These are phyloP conservation scores for Emericellopsis atlantica DNA, from an alignment of 2,329 filamentous ascomycete species.

Conservation along the genomic window DNA sequence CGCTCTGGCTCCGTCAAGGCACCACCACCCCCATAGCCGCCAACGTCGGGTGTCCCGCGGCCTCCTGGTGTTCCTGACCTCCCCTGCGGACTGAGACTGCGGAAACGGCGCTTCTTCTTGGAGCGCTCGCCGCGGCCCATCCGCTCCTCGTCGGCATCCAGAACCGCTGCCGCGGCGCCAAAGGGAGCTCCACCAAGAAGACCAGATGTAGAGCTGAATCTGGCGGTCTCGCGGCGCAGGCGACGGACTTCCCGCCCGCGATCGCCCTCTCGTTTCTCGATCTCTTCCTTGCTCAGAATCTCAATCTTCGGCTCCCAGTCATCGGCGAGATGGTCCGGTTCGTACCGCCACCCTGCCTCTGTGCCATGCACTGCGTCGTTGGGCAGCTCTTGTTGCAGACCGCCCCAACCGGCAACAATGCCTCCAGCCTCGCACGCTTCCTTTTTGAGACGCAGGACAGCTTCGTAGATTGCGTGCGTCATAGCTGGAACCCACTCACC, in stretches of 20 bases:
- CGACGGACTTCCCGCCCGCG: constrained; percentile 82
- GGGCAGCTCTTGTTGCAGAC: constrained; percentile 52
- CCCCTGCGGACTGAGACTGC: constrained; percentile 73
- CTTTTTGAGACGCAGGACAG: constrained; percentile 84
- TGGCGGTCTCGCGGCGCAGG: constrained; percentile 77
- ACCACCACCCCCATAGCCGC: constrained; percentile 58
- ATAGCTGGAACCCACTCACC: constrained; percentile 93
- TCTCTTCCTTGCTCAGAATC: constrained; percentile 81
- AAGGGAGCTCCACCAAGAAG: constrained; percentile 66
- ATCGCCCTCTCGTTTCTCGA: constrained; percentile 92
- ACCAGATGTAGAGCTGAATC: constrained; percentile 77
- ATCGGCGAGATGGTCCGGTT: constrained; percentile 76
- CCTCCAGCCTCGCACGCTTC: constrained; percentile 90
- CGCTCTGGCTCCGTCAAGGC: constrained; percentile 67
- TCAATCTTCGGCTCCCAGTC: constrained; percentile 80
- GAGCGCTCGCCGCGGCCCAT: constrained; percentile 87
- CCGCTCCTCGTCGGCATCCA: constrained; percentile 56
- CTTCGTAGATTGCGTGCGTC: constrained; percentile 94
- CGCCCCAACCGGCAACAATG: constrained; percentile 61
- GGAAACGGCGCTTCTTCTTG: constrained; percentile 90
- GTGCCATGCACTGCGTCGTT: constrained; percentile 77
- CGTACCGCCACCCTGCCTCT: constrained; percentile 89
- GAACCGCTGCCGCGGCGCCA: constrained; percentile 28
- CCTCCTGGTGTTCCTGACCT: constrained; percentile 50
- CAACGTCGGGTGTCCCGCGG: constrained; percentile 70